These are phyloP conservation scores for Nemania bipapillata DNA, from an alignment of 2,329 filamentous ascomycete genomes.

Conservation along the genomic window DNA sequence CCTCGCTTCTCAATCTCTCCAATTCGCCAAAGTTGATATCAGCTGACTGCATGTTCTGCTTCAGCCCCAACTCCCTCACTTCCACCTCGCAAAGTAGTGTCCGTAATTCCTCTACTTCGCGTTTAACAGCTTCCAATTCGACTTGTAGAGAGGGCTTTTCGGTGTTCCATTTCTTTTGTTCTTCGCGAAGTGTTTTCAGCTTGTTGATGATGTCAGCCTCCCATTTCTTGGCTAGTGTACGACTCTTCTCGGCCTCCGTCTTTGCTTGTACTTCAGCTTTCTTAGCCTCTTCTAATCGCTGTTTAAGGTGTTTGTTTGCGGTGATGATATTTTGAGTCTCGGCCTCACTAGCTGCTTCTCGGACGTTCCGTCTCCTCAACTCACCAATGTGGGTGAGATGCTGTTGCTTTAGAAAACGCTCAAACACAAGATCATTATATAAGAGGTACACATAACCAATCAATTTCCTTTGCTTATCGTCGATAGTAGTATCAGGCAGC, in stretches of 20 bases:
- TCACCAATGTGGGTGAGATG: slow-evolving; percentile 84
- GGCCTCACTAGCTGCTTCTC: slow-evolving; percentile 80
- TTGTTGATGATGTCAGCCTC: slow-evolving; percentile 76
- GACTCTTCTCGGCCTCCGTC: slow-evolving; percentile 76
- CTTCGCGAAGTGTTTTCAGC: slow-evolving; percentile 73
- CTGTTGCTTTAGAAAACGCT: slow-evolving; percentile 84
- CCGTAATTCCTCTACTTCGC: slow-evolving; percentile 72
- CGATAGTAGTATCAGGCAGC: slow-evolving; percentile 40
- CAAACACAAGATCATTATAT: slow-evolving; percentile 83
- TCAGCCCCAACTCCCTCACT: slow-evolving; percentile 71
- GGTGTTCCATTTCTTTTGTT: slow-evolving; percentile 71
- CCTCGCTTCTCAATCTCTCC: slow-evolving; percentile 67
- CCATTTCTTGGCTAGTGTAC: slow-evolving; percentile 80
- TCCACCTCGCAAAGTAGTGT: slow-evolving; percentile 75
- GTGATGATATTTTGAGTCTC: slow-evolving; percentile 85
- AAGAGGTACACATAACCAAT: slow-evolving; percentile 79
- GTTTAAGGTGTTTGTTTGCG: slow-evolving; percentile 77
- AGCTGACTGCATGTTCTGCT: slow-evolving; percentile 72
- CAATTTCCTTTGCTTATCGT: slow-evolving; percentile 61
- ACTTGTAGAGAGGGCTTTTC: slow-evolving; percentile 67
- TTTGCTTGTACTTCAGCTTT: slow-evolving; percentile 75
- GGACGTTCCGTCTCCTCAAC: slow-evolving; percentile 77
- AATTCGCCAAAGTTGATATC: slow-evolving; percentile 71
- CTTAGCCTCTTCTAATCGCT: slow-evolving; percentile 77
- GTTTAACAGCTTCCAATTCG: slow-evolving; percentile 67